Evolutionary conservation across 495 filamentous ascomycete species (phyloP).

Genomic region (Trichocladium uniseriatum): DNA sequence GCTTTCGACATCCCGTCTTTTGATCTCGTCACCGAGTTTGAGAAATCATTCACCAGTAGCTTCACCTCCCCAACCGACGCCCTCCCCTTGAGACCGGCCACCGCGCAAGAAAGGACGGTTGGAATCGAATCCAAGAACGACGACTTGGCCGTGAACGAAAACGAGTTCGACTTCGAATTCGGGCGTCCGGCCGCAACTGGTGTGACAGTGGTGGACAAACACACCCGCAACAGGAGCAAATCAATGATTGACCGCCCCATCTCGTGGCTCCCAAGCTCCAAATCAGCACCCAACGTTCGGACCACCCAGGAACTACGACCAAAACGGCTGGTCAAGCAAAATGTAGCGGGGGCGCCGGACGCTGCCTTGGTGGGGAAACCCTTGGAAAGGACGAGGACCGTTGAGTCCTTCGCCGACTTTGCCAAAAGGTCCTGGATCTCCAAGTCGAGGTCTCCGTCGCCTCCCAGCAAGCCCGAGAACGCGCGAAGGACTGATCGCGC

Average conservation of each 20-base stretch:
- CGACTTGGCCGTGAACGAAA: constrained; percentile 6
- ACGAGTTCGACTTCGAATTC: neutral
- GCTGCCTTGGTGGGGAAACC: constrained; percentile 6
- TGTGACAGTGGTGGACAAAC: constrained; percentile 20
- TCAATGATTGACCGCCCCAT: constrained; percentile 35
- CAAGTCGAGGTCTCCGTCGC: constrained; percentile 53
- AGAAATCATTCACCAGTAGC: constrained; percentile 29
- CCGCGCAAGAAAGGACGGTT: constrained; percentile 1
- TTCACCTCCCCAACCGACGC: constrained; percentile 17
- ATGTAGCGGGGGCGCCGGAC: constrained; percentile 15
- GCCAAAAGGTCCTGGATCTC: constrained; percentile 60
- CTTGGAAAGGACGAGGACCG: constrained; percentile 28
- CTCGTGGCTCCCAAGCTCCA: constrained; percentile 38
- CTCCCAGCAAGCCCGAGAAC: constrained; percentile 28
- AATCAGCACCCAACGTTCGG: constrained; percentile 27
- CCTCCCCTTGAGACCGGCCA: constrained; percentile 1
- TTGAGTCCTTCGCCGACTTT: constrained; percentile 57
- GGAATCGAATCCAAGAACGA: constrained; percentile 5
- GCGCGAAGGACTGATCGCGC: neutral
- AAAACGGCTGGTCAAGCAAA: constrained; percentile 16
- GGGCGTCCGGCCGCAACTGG: neutral
- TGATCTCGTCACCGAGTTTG: constrained; percentile 34
- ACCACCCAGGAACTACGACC: constrained; percentile 13
- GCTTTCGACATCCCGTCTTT: constrained; percentile 38
- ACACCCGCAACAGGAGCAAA: constrained; percentile 26